Conservation (phyloP, 805 yeast genomes). For the Tetrapisispora pingtungensis region DNA sequence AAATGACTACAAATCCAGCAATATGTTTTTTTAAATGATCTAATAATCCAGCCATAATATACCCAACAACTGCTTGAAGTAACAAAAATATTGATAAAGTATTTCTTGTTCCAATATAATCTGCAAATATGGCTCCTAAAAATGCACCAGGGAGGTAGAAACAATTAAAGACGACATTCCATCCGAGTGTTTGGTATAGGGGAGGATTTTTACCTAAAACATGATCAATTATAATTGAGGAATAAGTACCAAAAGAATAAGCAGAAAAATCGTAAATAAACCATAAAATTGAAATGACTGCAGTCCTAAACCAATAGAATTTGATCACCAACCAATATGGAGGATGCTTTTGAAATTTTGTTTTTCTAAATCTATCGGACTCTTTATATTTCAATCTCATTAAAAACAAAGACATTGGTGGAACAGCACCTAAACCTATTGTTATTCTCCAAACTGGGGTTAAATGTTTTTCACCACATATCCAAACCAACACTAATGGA, state of each 20-base stretch:
- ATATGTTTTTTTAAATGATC: slow-evolving; percentile 45
- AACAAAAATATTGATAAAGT: slow-evolving; percentile 61
- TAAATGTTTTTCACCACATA: slow-evolving; percentile 59
- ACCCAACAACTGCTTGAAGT: slow-evolving; percentile 71
- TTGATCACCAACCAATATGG: slow-evolving; percentile 66
- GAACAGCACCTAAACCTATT: slow-evolving; percentile 81
- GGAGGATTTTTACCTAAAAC: slow-evolving; percentile 50
- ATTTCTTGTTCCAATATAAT: slow-evolving; percentile 82
- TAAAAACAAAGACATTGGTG: slow-evolving; percentile 69
- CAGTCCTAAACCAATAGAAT: slow-evolving; percentile 75
- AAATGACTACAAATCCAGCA: slow-evolving; percentile 75
- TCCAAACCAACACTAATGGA: slow-evolving; percentile 79
- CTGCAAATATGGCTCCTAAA: slow-evolving; percentile 77
- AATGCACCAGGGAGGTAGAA: slow-evolving; percentile 88
- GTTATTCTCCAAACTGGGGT: slow-evolving; percentile 87
- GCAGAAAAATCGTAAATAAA: slow-evolving; percentile 82
- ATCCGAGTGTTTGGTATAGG: slow-evolving; percentile 71
- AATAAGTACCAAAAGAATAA: slow-evolving; percentile 81
- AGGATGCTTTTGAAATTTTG: slow-evolving; percentile 51
- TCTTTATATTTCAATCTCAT: slow-evolving; percentile 69
- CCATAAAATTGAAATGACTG: slow-evolving; percentile 72
- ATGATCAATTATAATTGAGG: slow-evolving; percentile 54
- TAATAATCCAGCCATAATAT: slow-evolving; percentile 69
- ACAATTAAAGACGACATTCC: slow-evolving; percentile 82
- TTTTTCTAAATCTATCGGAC: slow-evolving; percentile 58